These are phyloP conservation scores for Aspergillus arachidicola DNA, from an alignment of 2,329 filamentous ascomycete species.

Conservation along the genomic window DNA sequence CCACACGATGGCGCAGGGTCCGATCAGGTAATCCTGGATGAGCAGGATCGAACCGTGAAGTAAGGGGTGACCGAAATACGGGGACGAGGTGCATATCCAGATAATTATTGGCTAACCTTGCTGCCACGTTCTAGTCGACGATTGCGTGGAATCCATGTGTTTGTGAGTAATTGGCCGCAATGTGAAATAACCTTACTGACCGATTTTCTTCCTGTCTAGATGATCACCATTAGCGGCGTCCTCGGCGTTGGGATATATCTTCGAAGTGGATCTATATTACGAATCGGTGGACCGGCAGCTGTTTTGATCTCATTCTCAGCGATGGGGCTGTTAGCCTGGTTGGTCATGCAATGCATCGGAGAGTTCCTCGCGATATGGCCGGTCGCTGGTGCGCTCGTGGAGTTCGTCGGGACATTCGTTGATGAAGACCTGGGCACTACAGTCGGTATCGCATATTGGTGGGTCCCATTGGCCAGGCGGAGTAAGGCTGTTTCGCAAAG, in stretches of 20 bases:
- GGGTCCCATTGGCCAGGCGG: neutral
- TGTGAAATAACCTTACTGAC: neutral
- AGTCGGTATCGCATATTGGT: constrained; percentile 41
- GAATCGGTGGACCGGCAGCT: constrained; percentile 36
- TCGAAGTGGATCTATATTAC: constrained; percentile 35
- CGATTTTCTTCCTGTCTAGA: constrained; percentile 20
- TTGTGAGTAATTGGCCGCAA: constrained; percentile 20
- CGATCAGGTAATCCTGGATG: constrained; percentile 6
- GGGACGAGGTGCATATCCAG: neutral
- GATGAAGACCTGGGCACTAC: constrained; percentile 41
- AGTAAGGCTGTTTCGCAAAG: neutral
- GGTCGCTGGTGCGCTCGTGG: constrained; percentile 39
- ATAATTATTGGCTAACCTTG: constrained; percentile 8
- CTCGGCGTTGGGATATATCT: constrained; percentile 39
- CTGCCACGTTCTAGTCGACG: constrained; percentile 12
- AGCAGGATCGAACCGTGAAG: constrained; percentile 20
- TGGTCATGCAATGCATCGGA: constrained; percentile 43
- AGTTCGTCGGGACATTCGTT: constrained; percentile 40
- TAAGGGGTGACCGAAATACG: constrained; percentile 11
- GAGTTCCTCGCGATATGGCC: constrained; percentile 44
- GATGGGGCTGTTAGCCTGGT: constrained; percentile 36
- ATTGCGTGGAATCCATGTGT: constrained; percentile 29
- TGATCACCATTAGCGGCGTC: constrained; percentile 39
- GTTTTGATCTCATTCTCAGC: constrained; percentile 35
- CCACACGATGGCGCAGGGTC: neutral